phyloP scores from a whole-genome alignment of 1,139 yeast species.

The Pichia sp. region DNA sequence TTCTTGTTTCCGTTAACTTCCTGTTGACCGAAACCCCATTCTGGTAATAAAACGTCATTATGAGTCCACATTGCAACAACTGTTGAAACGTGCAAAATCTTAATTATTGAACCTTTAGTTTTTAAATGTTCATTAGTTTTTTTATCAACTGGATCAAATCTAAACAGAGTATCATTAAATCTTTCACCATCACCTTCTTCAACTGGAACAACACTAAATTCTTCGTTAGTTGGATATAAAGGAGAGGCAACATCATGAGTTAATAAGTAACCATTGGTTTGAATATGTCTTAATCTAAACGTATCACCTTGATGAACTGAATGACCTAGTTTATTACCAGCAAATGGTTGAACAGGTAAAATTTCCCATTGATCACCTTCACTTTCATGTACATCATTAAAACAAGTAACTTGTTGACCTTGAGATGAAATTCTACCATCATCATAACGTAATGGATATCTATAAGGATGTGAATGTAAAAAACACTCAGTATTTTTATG shows the following conservation, averaged over 20 bases:
- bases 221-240: constrained; percentile 81
- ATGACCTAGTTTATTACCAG: constrained; percentile 29
- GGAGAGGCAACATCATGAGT: constrained; percentile 99
- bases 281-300: constrained; percentile 75
- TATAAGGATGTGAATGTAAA: constrained; percentile 70
- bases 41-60: constrained; percentile 74
- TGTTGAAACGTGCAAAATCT: constrained; percentile 76
- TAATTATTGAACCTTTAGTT: constrained; percentile 64
- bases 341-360: constrained; percentile 50
- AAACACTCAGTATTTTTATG: constrained; percentile 72
- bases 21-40: constrained; percentile 88
- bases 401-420: constrained; percentile 89
- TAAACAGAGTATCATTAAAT: constrained; percentile 74
- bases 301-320: constrained; percentile 56
- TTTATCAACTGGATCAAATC: constrained; percentile 57
- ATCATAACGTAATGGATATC: constrained; percentile 87
- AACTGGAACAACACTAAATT: constrained; percentile 65
- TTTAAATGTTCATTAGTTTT: constrained; percentile 49
- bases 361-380: constrained; percentile 82
- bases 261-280: constrained; percentile 69
- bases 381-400: constrained; percentile 36
- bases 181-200: constrained; percentile 54
- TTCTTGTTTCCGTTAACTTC: constrained; percentile 95
- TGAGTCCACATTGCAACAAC: constrained; percentile 96
- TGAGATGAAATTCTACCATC: constrained; percentile 95